Base-by-base conservation (phyloP, 2,329 filamentous ascomycete species). In the Aspergillus fumigatus region DNA sequence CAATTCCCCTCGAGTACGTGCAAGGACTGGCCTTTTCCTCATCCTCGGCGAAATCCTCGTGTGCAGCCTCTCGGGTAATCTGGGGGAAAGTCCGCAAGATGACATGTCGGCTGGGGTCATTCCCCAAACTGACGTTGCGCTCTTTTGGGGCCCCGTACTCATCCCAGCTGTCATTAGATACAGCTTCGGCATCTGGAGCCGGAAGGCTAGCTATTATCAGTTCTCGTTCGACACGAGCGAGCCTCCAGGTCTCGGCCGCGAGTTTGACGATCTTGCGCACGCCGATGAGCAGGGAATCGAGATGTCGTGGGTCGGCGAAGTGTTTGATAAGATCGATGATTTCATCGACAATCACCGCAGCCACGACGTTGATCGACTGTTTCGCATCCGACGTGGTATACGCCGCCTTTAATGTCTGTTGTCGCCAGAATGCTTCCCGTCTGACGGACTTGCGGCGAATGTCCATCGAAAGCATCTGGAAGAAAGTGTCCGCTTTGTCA, bases 191-290 rank as follows among this genome's bases (percentile, higher is more conserved):
- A 26, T 74, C 69, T 0, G 72, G 70, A 0, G 70, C 70, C 3
- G 80, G 80, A 71, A 84, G 79, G 1, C 71, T 75, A 3, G 82
- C 82, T 10, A 76, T 72, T 50, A 84, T 80, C 61, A 82, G 76
- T 63, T 83, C 81, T 19, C 81, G 76, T 65, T 84, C 82, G 32
- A 84, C 77, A 9, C 82, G 77, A 4, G 81, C 82, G 63, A 82
- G 80, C 21, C 82, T 74, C 82, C 82, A 84, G 7, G 81, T 83
- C 66, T 84, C 80, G 1, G 82, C 81, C 2, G 82, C 82, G 21
- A 82, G 73, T 63, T 84, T 84, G 50, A 84, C 81, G 48, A 84
- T 82, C 55, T 79, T 76, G 41, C 81, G 77, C 5, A 84, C 79
- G 3, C 77, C 77, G 14, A 75, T 75, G 48, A 78, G 72, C 49